Percentiles rank a stretch among this genome's conserved stretches.
phyloP scores from a whole-genome alignment of 805 yeast species.

The Blastobotrys chiropterorum region DNA sequence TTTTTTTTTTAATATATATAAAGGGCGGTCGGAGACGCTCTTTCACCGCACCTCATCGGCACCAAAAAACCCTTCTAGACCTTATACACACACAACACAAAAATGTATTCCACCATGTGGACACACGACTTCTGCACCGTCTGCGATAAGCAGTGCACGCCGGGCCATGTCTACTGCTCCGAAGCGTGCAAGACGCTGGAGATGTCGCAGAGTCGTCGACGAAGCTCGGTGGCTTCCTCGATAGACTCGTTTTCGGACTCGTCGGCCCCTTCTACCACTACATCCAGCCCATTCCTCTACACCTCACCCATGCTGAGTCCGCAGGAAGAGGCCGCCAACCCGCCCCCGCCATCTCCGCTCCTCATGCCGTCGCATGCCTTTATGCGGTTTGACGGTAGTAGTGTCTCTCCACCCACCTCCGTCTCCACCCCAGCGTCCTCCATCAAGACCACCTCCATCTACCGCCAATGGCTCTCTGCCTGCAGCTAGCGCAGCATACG shows the following conservation, averaged over 20 bases:
- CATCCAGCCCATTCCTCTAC: slow-evolving; percentile 1
- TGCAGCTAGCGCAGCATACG: background rate
- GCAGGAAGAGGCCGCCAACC: background rate
- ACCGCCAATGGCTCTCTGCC: slow-evolving; percentile 7
- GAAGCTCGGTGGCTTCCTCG: background rate
- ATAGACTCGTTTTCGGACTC: slow-evolving; percentile 2
- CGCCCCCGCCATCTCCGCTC: slow-evolving; percentile 10
- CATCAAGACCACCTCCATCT: background rate
- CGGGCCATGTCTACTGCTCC: slow-evolving; percentile 42
- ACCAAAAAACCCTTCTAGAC: background rate
- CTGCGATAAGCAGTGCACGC: slow-evolving; percentile 46
- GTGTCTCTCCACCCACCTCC: background rate
- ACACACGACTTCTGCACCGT: slow-evolving; percentile 51
- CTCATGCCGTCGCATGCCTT: slow-evolving; percentile 6
- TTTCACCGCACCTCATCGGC: background rate
- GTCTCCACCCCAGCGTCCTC: slow-evolving; percentile 2
- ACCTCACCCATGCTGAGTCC: slow-evolving; percentile 8
- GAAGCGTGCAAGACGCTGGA: slow-evolving; percentile 33
- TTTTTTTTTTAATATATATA: background rate
- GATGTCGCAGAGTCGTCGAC: background rate
- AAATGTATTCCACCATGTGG: slow-evolving; percentile 28
- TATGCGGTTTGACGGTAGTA: background rate
- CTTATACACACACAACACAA: background rate
- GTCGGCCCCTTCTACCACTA: background rate
- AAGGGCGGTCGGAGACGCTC: background rate